Percentiles rank a stretch among this genome's conserved stretches.
These are phyloP conservation scores for Magnolia sinica DNA, from an alignment of 164 flowering plant genomes.

Conservation along the genomic window DNA sequence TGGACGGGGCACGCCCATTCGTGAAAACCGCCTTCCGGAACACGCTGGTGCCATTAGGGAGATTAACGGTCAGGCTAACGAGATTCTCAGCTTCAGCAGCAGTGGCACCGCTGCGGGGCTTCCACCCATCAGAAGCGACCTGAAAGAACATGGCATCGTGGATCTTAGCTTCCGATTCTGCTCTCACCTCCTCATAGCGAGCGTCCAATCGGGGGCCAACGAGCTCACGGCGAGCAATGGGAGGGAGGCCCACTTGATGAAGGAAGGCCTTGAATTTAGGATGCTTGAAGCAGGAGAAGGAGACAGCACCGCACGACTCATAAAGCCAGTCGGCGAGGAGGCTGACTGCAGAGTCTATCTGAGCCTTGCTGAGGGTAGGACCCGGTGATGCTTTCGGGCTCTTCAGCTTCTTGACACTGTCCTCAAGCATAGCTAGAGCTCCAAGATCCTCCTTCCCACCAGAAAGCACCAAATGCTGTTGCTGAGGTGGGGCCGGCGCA, in stretches of 20 bases:
- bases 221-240: slow-evolving; percentile 51
- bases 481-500: slow-evolving; percentile 13
- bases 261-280: slow-evolving; percentile 87
- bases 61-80: slow-evolving; percentile 76
- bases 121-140: slow-evolving; percentile 84
- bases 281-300: slow-evolving; percentile 78
- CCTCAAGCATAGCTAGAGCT: slow-evolving; percentile 87
- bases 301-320: slow-evolving; percentile 87
- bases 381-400: slow-evolving; percentile 82
- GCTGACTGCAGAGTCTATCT: slow-evolving; percentile 64
- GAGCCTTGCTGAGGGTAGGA: slow-evolving; percentile 59
- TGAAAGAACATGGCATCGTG: slow-evolving; percentile 93
- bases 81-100: slow-evolving; percentile 38
- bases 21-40: slow-evolving; percentile 71
- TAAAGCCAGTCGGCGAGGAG: slow-evolving; percentile 84
- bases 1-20: slow-evolving; percentile 51
- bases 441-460: slow-evolving; percentile 98
- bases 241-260: slow-evolving; percentile 78
- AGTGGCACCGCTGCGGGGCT: slow-evolving; percentile 22
- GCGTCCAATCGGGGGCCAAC: slow-evolving; percentile 57
- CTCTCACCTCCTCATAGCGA: slow-evolving; percentile 61
- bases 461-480: slow-evolving; percentile 70
- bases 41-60: slow-evolving; percentile 91
- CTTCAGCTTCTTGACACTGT: slow-evolving; percentile 89
- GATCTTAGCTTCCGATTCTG: slow-evolving; percentile 70